These are phyloP conservation scores for Amanita rimosa DNA, from an alignment of 768 basidiomycete genomes.

Conservation along the genomic window DNA sequence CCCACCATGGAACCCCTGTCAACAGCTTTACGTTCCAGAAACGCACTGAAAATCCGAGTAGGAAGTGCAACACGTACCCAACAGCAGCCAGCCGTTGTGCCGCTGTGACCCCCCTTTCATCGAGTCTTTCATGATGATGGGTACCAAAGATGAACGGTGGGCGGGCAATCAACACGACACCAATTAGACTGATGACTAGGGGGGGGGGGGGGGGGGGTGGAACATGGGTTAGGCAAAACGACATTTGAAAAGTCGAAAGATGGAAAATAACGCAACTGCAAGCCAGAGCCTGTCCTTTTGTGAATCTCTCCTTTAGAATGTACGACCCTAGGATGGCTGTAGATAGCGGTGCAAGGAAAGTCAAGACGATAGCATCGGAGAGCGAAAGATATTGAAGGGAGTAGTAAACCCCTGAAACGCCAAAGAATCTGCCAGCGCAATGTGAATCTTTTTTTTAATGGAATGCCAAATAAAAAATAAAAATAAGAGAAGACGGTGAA, in stretches of 20 bases:
- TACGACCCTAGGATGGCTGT: conserved; percentile 53
- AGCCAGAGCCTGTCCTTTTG: conserved; percentile 41
- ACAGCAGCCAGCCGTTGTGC: conserved; percentile 47
- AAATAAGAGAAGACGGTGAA: too few relatives aligned
- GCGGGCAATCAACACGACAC: conserved; percentile 74
- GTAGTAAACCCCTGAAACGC: conserved; percentile 58
- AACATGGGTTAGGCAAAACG: too few relatives aligned
- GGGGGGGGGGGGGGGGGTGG: neutral
- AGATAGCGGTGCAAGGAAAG: conserved; percentile 60
- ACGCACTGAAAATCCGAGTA: neutral
- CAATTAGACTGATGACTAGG: conserved; percentile 53
- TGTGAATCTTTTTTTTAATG: neutral
- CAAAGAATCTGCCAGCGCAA: conserved; percentile 48
- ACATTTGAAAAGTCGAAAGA: too few relatives aligned
- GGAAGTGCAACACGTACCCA: conserved; percentile 22
- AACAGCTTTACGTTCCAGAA: neutral
- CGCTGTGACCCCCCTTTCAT: conserved; percentile 16
- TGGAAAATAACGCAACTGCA: conserved; percentile 27
- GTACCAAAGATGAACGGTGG: conserved; percentile 64
- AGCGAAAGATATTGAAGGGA: conserved; percentile 66
- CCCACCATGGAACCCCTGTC: conserved; percentile 49
- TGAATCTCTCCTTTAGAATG: conserved; percentile 50
- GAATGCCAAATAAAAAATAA: too few relatives aligned
- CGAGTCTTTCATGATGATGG: neutral
- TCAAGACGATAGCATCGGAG: conserved; percentile 67